phyloP scores from a whole-genome alignment of 2,329 filamentous ascomycete species.

The Phialophora chinensis region DNA sequence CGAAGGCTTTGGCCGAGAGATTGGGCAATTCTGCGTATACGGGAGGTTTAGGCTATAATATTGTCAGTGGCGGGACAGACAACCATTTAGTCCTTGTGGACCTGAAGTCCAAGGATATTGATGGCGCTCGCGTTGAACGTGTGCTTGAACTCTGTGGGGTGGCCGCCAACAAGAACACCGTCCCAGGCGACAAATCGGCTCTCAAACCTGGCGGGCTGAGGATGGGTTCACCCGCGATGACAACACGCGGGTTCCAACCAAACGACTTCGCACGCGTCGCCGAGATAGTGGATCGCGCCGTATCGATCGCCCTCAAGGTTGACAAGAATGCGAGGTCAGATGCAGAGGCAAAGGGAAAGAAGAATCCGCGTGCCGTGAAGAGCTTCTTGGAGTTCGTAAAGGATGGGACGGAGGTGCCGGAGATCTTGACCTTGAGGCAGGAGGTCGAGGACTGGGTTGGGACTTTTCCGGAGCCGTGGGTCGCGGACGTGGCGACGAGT shows the following conservation, averaged over 20 bases:
- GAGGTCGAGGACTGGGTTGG: conserved; percentile 46
- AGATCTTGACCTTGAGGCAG: conserved; percentile 42
- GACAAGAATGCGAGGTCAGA: conserved; percentile 38
- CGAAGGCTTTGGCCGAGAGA: conserved; percentile 76
- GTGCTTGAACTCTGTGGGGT: conserved; percentile 98
- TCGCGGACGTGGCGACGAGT: conserved; percentile 30
- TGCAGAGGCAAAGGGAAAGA: conserved; percentile 41
- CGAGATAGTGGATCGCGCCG: conserved; percentile 83
- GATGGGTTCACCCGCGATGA: conserved; percentile 98
- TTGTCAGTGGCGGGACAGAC: conserved; percentile 94
- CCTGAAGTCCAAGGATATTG: conserved; percentile 84
- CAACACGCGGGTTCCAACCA: conserved; percentile 88
- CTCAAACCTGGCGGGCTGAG: conserved; percentile 93
- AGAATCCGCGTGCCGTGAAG: conserved; percentile 43
- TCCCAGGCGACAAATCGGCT: conserved; percentile 96
- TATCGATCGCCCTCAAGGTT: conserved; percentile 67
- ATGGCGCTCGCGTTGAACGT: conserved; percentile 90
- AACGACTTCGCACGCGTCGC: conserved; percentile 92
- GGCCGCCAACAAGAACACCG: conserved; percentile 99
- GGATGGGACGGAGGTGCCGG: conserved; percentile 42
- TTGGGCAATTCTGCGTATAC: conserved; percentile 73
- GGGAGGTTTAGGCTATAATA: conserved; percentile 77
- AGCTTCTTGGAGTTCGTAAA: conserved; percentile 43
- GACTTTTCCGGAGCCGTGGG: conserved; percentile 43
- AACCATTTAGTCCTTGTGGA: conserved; percentile 95